phyloP scores from a whole-genome alignment of 2,329 filamentous ascomycete genomes.

The Aspergillus niger region DNA sequence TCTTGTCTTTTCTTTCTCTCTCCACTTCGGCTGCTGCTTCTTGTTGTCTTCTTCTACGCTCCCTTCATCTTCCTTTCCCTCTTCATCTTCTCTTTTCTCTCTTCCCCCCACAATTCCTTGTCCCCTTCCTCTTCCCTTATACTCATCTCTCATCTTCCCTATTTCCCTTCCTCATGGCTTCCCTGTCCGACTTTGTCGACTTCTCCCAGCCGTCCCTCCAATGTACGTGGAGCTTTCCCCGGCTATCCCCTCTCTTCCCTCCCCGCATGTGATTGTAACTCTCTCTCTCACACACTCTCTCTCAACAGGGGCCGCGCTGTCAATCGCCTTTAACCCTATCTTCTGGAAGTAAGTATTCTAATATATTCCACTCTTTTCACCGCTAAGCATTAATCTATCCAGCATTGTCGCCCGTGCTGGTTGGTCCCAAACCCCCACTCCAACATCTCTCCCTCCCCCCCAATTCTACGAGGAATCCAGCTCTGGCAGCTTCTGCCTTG shows the following conservation, averaged over 20 bases:
- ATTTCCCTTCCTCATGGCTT: slow-evolving; percentile 31
- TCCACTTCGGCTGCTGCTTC: slow-evolving; percentile 9
- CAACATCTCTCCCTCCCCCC: too few species aligned
- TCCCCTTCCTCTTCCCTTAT: slow-evolving; percentile 13
- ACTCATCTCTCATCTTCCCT: not conserved
- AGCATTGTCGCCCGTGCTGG: slow-evolving; percentile 84
- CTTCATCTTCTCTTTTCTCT: slow-evolving; percentile 16
- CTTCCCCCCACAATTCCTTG: slow-evolving; percentile 2
- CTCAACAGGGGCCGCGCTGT: slow-evolving; percentile 69
- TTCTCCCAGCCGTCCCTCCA: slow-evolving; percentile 67
- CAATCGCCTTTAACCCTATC: slow-evolving; percentile 94
- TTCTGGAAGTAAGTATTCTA: slow-evolving; percentile 88
- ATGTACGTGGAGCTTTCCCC: slow-evolving; percentile 51
- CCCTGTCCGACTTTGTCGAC: slow-evolving; percentile 55
- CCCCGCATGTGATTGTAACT: slow-evolving; percentile 34
- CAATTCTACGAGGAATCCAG: too few species aligned
- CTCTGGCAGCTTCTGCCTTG: not conserved
- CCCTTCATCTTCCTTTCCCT: not conserved
- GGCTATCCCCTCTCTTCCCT: slow-evolving; percentile 1
- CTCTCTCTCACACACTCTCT: not conserved
- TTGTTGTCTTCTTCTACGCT: not conserved
- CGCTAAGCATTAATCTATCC: slow-evolving; percentile 20
- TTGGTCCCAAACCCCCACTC: slow-evolving; percentile 41
- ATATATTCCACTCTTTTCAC: not conserved
- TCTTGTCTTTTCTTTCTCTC: slow-evolving; percentile 2